Percentiles rank a stretch among this genome's conserved stretches.
Conservation (phyloP, 108 stramenopile species). For the Skeletonema tropicum region DNA sequence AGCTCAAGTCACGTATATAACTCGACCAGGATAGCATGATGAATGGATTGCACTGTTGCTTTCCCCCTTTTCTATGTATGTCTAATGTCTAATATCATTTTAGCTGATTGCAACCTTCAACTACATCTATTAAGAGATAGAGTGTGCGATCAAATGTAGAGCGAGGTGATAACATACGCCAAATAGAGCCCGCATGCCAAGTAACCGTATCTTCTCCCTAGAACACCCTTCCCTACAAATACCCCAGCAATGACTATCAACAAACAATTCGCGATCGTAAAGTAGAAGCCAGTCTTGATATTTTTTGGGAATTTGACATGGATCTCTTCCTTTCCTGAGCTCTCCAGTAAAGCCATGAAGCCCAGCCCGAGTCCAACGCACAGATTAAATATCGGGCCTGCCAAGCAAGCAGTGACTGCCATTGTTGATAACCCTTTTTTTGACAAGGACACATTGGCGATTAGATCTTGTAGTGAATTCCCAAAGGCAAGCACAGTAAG, state of each 20-base stretch:
- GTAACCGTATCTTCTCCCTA: constrained; percentile 45
- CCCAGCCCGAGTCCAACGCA: constrained; percentile 82
- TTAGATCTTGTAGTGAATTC: constrained; percentile 90
- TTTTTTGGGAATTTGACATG: constrained; percentile 38
- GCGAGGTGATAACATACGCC: constrained; percentile 41
- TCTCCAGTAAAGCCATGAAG: constrained; percentile 57
- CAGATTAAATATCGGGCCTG: constrained; percentile 97
- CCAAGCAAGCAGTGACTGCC: constrained; percentile 89
- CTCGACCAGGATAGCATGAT: neutral
- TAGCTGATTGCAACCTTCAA: too few species aligned
- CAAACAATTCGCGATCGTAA: constrained; percentile 44
- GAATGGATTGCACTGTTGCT: too few species aligned
- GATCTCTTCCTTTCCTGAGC: constrained; percentile 42
- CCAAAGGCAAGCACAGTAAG: constrained; percentile 96
- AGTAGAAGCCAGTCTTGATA: constrained; percentile 47
- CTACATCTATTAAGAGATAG: neutral
- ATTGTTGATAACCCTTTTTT: constrained; percentile 92
- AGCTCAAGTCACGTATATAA: neutral
- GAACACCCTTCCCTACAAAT: constrained; percentile 45
- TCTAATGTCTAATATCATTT: too few species aligned
- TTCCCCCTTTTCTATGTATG: neutral
- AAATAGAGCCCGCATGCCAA: constrained; percentile 43
- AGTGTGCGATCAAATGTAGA: constrained; percentile 14
- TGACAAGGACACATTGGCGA: constrained; percentile 94
- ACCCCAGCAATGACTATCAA: constrained; percentile 39